A percentile compares a stretch with the other conserved stretches of the same genome.
Conservation (phyloP, 75 land plant species). For the Selaginella moellendorffii region DNA sequence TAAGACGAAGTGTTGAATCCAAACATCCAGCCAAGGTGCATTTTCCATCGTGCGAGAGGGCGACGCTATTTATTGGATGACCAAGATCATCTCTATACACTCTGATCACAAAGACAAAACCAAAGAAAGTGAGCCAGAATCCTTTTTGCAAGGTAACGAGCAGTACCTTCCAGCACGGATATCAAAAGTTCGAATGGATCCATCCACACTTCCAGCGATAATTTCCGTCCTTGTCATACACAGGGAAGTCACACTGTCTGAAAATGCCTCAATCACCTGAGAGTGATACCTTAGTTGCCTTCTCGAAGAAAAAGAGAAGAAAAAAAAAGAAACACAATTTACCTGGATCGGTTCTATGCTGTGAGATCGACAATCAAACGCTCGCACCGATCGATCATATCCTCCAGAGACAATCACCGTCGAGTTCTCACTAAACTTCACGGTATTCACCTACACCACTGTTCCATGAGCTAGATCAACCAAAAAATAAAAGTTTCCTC, state of each 20-base stretch:
- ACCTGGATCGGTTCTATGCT: constrained; percentile 97
- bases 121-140: background rate
- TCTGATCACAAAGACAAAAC: constrained; percentile 22
- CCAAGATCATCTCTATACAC: constrained; percentile 67
- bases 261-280: constrained; percentile 82
- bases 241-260: constrained; percentile 93
- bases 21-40: constrained; percentile 82
- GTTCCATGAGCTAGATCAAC: too few species aligned
- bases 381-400: constrained; percentile 81
- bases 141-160: background rate
- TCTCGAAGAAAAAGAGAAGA: too few species aligned
- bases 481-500: too few species aligned
- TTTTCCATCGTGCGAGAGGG: constrained; percentile 81
- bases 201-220: constrained; percentile 95
- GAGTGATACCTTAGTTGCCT: too few species aligned
- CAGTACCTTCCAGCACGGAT: constrained; percentile 86
- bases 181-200: constrained; percentile 94
- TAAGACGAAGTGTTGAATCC: constrained; percentile 75
- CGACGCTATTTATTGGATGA: constrained; percentile 85
- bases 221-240: constrained; percentile 79
- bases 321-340: too few species aligned
- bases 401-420: constrained; percentile 84
- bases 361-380: constrained; percentile 95
- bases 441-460: constrained; percentile 63
- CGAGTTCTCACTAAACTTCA: constrained; percentile 78